A percentile compares a stretch with the other conserved stretches of the same genome.
Evolutionary conservation across 257 asterid species (phyloP).

Genomic region (Plantago major): DNA sequence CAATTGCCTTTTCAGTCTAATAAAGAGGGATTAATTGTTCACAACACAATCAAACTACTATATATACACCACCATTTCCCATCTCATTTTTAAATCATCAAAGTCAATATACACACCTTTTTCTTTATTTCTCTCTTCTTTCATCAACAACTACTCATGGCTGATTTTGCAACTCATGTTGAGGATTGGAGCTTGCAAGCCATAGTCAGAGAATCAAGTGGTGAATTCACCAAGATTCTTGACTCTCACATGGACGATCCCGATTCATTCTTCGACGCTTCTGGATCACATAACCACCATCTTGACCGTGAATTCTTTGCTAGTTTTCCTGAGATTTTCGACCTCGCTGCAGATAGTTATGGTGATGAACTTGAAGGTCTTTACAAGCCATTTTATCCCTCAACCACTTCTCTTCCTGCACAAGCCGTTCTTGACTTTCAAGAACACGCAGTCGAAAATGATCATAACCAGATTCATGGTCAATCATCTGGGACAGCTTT

Average conservation of each 20-base stretch:
- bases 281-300: neutral
- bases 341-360: constrained; percentile 15
- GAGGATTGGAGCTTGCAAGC: constrained; percentile 69
- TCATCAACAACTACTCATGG: neutral
- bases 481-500: constrained; percentile 25
- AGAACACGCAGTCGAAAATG: constrained; percentile 22
- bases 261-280: constrained; percentile 6
- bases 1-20: neutral
- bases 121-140: neutral
- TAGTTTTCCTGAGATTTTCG: constrained; percentile 36
- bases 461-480: constrained; percentile 22
- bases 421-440: constrained; percentile 21
- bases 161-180: constrained; percentile 9
- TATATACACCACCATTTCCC: constrained; percentile 24
- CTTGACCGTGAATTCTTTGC: constrained; percentile 23
- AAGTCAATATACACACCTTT: constrained; percentile 39
- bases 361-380: constrained; percentile 60
- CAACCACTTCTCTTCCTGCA: constrained; percentile 21
- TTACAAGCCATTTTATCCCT: constrained; percentile 66
- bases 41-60: neutral
- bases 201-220: constrained; percentile 47
- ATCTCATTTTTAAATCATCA: constrained; percentile 12
- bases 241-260: constrained; percentile 16
- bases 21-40: too few species aligned
- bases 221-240: constrained; percentile 25